Base-by-base conservation (phyloP, 2,329 filamentous ascomycete genomes). In the Fusarium musae region DNA sequence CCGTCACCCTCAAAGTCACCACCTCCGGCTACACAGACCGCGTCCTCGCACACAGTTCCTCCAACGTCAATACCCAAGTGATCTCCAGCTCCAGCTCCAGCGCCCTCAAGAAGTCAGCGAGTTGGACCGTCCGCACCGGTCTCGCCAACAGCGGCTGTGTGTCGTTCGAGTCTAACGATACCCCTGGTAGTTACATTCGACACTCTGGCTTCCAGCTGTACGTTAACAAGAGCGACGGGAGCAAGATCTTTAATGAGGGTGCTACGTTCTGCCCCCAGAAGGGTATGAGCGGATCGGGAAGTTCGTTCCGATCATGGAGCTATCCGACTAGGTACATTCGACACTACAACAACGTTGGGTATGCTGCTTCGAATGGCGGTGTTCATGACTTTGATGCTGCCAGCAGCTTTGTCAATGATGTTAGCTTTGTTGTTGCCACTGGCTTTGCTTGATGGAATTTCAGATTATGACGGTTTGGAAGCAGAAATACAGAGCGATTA, bases 121-220 rank as follows among this genome's bases (percentile, higher is more conserved):
- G 63, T 8, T 71, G 69, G 69, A 72, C 57, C 0, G 57, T 71
- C 6, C 69, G 69, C 4, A 37, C 63, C 1, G 69, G 69, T 1
- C n/a, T 71, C n/a, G 69, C 57, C 7, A 72, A 72, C 23, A 72
- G 53, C 3, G 69, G 40, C 8, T 71, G 69, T 30, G 58, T 72
- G 4, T 72, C 69, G 0, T 67, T 71, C 8, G 69, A 71, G 16
- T 71, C 69, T 2, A 67, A 59, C 2, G 69, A 71, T n/a, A 63
- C 57, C 1, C 63, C 69, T 1, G 69, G 69, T 9, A 71, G 63
- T 21, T 71, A 42, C 17, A 49, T 71, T 26, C 28, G 69, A 1
- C 69, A 71, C 10, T 58, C 36, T 12, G 17, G 40, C 13, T 71
- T 71, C 26, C 15, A 9, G 9, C 23, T 71, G 3, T 43, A 50